phyloP scores from a whole-genome alignment of 2,329 filamentous ascomycete genomes.

The Elsinoe australis region DNA sequence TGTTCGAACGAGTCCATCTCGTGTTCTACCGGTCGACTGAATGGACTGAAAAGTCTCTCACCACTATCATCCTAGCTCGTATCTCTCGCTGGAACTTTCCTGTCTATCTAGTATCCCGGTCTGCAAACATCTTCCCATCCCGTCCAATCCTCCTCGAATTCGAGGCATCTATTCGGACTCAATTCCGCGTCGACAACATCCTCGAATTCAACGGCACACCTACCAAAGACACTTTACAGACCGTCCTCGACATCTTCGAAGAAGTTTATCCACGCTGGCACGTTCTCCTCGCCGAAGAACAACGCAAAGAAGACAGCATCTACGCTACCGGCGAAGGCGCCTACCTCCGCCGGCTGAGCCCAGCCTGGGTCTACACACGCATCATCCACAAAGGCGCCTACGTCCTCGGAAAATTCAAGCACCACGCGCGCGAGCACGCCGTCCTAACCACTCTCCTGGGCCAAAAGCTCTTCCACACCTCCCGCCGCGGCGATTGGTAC shows the following conservation, averaged over 20 bases:
- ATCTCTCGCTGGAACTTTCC: slow-evolving; percentile 85
- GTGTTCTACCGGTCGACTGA: slow-evolving; percentile 94
- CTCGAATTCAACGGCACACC: slow-evolving; percentile 71
- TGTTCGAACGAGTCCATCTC: slow-evolving; percentile 90
- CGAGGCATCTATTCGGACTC: slow-evolving; percentile 73
- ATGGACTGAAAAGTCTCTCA: slow-evolving; percentile 96
- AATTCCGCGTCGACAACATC: slow-evolving; percentile 72
- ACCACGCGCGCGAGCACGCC: slow-evolving; percentile 67
- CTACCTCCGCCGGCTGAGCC: slow-evolving; percentile 82
- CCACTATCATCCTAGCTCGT: slow-evolving; percentile 86
- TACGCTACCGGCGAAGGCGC: slow-evolving; percentile 79
- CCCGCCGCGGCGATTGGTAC: slow-evolving; percentile 85
- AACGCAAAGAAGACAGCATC: slow-evolving; percentile 64
- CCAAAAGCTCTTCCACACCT: slow-evolving; percentile 77
- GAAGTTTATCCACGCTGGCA: slow-evolving; percentile 76
- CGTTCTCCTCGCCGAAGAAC: slow-evolving; percentile 62
- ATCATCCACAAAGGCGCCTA: slow-evolving; percentile 82
- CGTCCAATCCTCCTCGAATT: slow-evolving; percentile 74
- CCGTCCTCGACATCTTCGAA: slow-evolving; percentile 65
- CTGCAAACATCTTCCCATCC: slow-evolving; percentile 78
- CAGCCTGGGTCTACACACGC: slow-evolving; percentile 86
- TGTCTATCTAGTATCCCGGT: slow-evolving; percentile 80
- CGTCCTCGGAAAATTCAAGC: slow-evolving; percentile 72
- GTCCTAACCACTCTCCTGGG: slow-evolving; percentile 66
- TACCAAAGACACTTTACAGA: slow-evolving; percentile 56